A percentile compares a stretch with the other conserved stretches of the same genome.
Conservation (phyloP, 2,329 filamentous ascomycete species). For the Blastomyces silverae region DNA sequence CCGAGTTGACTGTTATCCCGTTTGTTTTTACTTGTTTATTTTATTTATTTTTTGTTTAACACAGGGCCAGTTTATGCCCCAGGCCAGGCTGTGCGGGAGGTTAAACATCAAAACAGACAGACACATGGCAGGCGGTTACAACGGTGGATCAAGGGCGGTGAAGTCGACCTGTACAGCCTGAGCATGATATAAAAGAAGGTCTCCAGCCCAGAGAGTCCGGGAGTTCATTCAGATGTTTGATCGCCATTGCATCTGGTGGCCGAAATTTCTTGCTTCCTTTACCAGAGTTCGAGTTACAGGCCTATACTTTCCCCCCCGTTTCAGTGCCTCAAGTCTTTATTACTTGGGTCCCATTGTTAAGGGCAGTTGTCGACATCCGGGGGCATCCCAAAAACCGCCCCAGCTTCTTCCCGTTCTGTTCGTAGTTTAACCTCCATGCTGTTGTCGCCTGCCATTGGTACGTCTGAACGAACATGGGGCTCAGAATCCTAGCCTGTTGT, state of each 20-base stretch:
- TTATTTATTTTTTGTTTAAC: neutral
- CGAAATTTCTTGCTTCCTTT: neutral
- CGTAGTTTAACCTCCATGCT: neutral
- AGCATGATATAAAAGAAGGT: conserved; percentile 4
- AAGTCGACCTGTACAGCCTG: neutral
- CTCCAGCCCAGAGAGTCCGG: neutral
- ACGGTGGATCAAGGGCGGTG: neutral
- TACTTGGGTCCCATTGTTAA: neutral
- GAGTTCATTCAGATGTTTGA: conserved; percentile 6
- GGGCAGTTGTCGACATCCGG: neutral
- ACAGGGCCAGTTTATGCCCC: conserved; percentile 5
- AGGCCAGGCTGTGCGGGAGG: conserved; percentile 3
- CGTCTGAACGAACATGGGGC: neutral
- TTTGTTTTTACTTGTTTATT: neutral
- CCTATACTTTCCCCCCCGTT: neutral
- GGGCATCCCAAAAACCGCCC: neutral
- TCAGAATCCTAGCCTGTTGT: neutral
- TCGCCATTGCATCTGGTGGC: neutral
- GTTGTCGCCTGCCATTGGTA: conserved; percentile 2
- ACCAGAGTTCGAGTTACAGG: neutral
- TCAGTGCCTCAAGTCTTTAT: neutral
- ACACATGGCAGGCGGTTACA: neutral
- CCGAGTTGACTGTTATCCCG: neutral
- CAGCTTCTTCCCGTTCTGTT: neutral
- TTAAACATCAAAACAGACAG: neutral